Evolutionary conservation across 495 filamentous ascomycete genomes (phyloP), one percentile per base, ranked within the genome.

Genomic region (Penicillium desertorum): DNA sequence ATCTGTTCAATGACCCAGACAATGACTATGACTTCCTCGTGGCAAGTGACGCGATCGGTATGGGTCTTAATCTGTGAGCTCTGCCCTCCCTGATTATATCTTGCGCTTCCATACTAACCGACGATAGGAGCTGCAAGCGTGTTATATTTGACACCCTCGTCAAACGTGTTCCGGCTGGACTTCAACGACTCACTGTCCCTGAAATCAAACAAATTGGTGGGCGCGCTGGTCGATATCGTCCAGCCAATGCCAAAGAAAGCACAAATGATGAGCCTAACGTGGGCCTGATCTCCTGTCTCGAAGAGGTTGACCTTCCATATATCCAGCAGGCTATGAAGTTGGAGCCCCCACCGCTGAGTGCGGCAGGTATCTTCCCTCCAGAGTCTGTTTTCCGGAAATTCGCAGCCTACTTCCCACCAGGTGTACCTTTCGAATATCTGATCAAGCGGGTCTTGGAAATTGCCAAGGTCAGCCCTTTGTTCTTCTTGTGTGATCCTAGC

Each of bases 161-260:
- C 46, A 99, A 96, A 68, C 83, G 77, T 45, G 76, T 86, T 53
- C 85, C 86, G 4, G 37, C 11, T 1, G 66, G 66, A 10, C 75
- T 76, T 27, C 72, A 79, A 20, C 67, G 72, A 7, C 77, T 98
- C 12, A 68, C 75, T 7, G 78, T 88, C n/a, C 83, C 89, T 1
- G 88, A 96, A 56, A 81, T 96, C 50, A 97, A 95, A 68, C 95
- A 99, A 63, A 99, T 99, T 57, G 94, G 81, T 52, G 95, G 95
- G 20, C 86, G 95, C 60, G 95, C 95, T 19, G 95, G 95, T 25
- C 88, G 95, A 32, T 99, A 87, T 75, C 86, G 84, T 17, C 87
- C 88, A 30, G 89, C 91, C 77, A 87, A 65, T 62, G 59, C 29
- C 48, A 65, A 49, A 41, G 47, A 59, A 49, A 63, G 62, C n/a